Percentiles rank a stretch among this genome's conserved stretches.
Conservation (phyloP, 345 rosid species). For the Gossypium longicalyx region DNA sequence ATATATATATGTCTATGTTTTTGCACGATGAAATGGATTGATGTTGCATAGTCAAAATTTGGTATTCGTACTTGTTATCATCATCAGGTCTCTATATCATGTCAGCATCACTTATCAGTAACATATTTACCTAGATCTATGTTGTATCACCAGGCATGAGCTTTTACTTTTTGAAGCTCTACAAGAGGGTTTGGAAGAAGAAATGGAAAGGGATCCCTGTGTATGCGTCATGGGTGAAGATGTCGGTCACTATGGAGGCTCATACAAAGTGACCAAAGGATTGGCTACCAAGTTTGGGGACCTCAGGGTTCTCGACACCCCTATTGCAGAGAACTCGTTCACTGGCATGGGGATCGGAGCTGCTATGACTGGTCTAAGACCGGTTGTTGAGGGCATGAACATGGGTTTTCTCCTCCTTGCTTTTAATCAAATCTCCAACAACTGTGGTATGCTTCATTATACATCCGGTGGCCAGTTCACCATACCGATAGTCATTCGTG, state of each 20-base stretch:
- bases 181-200: slow-evolving; percentile 90
- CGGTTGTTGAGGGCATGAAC: slow-evolving; percentile 89
- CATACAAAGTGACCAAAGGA: slow-evolving; percentile 82
- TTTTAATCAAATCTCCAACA: slow-evolving; percentile 96
- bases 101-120: not conserved
- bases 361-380: slow-evolving; percentile 89
- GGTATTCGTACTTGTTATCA: not conserved
- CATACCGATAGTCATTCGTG: slow-evolving; percentile 87
- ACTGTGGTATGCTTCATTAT: slow-evolving; percentile 98
- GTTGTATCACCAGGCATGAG: slow-evolving; percentile 55
- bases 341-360: slow-evolving; percentile 98
- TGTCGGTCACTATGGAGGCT: slow-evolving; percentile 94
- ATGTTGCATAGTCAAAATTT: not conserved
- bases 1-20: not conserved
- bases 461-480: slow-evolving; percentile 97
- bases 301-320: slow-evolving; percentile 93
- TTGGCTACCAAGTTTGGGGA: slow-evolving; percentile 78
- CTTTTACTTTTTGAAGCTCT: slow-evolving; percentile 88
- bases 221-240: slow-evolving; percentile 97
- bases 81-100: not conserved
- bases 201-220: slow-evolving; percentile 86
- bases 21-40: not conserved
- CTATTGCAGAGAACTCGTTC: slow-evolving; percentile 93
- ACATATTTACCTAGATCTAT: not conserved
- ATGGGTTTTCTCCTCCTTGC: slow-evolving; percentile 97